Evolutionary conservation across 257 asterid genomes (phyloP).

Genomic region (Rhazya stricta): DNA sequence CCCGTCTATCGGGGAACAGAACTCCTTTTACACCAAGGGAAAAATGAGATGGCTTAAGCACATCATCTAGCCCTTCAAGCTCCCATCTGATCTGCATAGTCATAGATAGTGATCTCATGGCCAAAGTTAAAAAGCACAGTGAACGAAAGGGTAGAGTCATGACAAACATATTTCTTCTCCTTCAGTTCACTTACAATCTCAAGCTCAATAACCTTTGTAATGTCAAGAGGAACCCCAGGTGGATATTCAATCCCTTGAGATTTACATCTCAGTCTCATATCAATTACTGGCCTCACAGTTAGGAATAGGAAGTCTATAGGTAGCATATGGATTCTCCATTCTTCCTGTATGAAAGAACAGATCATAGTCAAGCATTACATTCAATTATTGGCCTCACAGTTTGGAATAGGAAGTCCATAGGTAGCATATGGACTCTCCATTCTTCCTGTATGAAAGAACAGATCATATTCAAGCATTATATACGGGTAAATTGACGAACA

Average conservation of each 20-base stretch:
- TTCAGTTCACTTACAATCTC: conserved; percentile 58
- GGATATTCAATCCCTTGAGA: conserved; percentile 71
- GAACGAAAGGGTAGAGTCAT: neutral
- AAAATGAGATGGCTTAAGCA: conserved; percentile 76
- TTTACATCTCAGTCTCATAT: conserved; percentile 80
- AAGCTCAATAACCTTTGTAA: conserved; percentile 77
- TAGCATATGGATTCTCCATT: conserved; percentile 93
- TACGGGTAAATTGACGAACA: neutral
- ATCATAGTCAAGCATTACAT: conserved; percentile 12
- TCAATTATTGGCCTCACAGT: conserved; percentile 68
- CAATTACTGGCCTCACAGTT: conserved; percentile 62
- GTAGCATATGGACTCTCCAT: conserved; percentile 96
- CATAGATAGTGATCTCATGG: conserved; percentile 4
- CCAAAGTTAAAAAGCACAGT: conserved; percentile 3
- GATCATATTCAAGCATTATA: conserved; percentile 11
- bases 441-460: conserved; percentile 62
- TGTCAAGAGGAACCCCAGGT: conserved; percentile 52
- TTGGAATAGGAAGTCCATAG: conserved; percentile 74
- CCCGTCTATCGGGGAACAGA: conserved; percentile 69
- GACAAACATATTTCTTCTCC: neutral
- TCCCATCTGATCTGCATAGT: conserved; percentile 77
- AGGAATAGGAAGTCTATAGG: conserved; percentile 83
- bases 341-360: conserved; percentile 58
- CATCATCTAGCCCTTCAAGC: conserved; percentile 81
- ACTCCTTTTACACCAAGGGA: conserved; percentile 69